These are phyloP conservation scores for Colletotrichum chlorophyti DNA, from an alignment of 2,329 filamentous ascomycete genomes.

Conservation along the genomic window DNA sequence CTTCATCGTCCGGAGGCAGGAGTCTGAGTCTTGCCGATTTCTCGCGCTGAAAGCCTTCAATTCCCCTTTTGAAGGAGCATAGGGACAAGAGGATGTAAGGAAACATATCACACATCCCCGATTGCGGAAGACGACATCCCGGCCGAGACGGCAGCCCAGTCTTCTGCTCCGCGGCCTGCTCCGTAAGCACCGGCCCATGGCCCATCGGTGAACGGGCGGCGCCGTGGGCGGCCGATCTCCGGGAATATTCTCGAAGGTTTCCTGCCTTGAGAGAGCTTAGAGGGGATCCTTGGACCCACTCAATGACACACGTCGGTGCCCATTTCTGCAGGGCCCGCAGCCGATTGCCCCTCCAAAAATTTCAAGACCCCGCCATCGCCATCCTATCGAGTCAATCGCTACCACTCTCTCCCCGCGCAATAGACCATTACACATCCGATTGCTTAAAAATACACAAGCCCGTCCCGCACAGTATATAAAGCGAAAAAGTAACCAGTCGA, in stretches of 20 bases:
- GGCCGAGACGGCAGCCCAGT: too few species aligned
- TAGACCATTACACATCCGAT: too few species aligned
- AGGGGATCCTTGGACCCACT: conserved; percentile 18
- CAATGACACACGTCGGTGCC: conserved; percentile 25
- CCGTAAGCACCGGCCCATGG: not conserved
- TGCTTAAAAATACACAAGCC: conserved; percentile 10
- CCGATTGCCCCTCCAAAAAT: conserved; percentile 36
- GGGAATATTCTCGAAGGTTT: conserved; percentile 31
- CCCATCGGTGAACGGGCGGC: conserved; percentile 1
- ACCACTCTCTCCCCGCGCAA: not conserved
- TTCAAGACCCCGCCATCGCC: conserved; percentile 29
- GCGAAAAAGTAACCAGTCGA: not conserved
- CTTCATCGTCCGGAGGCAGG: conserved; percentile 41
- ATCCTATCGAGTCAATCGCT: conserved; percentile 25
- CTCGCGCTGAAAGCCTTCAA: conserved; percentile 53
- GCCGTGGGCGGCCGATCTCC: conserved; percentile 12
- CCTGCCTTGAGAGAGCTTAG: conserved; percentile 2
- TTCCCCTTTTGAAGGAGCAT: too few species aligned
- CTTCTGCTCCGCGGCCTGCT: not conserved
- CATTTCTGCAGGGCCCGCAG: conserved; percentile 24
- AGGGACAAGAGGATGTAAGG: too few species aligned
- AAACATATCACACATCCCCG: too few species aligned
- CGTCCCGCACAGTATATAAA: not conserved
- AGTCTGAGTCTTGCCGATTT: conserved; percentile 59
- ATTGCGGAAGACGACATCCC: too few species aligned